Evolutionary conservation across 441 rosid genomes (phyloP).

Genomic region (Aleurites moluccanus): DNA sequence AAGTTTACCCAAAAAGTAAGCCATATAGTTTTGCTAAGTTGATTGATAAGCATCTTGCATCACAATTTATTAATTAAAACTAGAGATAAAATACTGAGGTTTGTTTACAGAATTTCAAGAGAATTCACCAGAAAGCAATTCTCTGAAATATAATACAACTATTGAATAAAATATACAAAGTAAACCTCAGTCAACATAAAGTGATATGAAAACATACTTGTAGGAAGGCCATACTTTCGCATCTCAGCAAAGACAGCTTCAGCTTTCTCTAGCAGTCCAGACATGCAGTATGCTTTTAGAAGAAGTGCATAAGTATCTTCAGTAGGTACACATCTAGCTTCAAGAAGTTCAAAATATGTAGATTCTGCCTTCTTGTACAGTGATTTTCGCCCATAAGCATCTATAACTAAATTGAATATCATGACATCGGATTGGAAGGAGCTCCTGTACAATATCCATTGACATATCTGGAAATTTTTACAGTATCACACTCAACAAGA

Average conservation of each 20-base stretch:
- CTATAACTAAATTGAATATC: slow-evolving; percentile 85
- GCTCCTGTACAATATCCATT: slow-evolving; percentile 81
- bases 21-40: not conserved
- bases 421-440: slow-evolving; percentile 79
- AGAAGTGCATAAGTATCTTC: slow-evolving; percentile 93
- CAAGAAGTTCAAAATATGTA: slow-evolving; percentile 65
- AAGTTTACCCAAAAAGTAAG: not conserved
- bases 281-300: slow-evolving; percentile 67
- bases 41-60: not conserved
- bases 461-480: slow-evolving; percentile 62
- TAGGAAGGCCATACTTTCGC: slow-evolving; percentile 67
- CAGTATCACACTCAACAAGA: slow-evolving; percentile 18
- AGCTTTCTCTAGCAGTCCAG: slow-evolving; percentile 59
- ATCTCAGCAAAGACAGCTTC: slow-evolving; percentile 78
- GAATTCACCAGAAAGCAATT: not conserved
- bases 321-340: slow-evolving; percentile 75
- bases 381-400: slow-evolving; percentile 71
- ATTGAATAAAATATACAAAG: not conserved
- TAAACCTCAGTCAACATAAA: not conserved
- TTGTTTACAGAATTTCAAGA: not conserved
- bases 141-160: not conserved
- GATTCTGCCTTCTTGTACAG: slow-evolving; percentile 63
- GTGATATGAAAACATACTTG: slow-evolving; percentile 53
- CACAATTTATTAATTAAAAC: not conserved
- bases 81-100: not conserved